A percentile compares a stretch with the other conserved stretches of the same genome.
phyloP scores from a whole-genome alignment of 2,329 filamentous ascomycete species.

The Conoideocrella luteorostrata region DNA sequence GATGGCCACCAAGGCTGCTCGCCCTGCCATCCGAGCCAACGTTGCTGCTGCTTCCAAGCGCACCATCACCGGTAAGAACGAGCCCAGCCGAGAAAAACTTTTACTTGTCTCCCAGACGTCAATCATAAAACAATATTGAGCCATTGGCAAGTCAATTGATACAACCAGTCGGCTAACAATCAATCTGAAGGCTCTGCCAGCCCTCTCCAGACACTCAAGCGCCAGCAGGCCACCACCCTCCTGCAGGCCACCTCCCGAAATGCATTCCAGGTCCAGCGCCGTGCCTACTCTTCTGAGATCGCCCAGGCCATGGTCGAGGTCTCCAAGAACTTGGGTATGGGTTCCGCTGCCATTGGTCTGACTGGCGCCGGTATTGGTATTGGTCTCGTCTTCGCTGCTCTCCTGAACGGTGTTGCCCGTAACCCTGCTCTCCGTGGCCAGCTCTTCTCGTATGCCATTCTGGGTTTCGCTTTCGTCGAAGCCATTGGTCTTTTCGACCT shows the following conservation, averaged over 20 bases:
- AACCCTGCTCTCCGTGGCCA: slow-evolving; percentile 92
- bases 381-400: slow-evolving; percentile 86
- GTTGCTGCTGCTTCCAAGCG: slow-evolving; percentile 64
- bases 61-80: slow-evolving; percentile 64
- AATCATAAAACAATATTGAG: slow-evolving; percentile 17
- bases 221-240: slow-evolving; percentile 61
- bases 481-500: slow-evolving; percentile 85
- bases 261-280: slow-evolving; percentile 59
- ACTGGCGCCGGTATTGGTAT: slow-evolving; percentile 93
- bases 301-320: slow-evolving; percentile 83
- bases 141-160: slow-evolving; percentile 25
- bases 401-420: slow-evolving; percentile 83
- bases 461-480: slow-evolving; percentile 92
- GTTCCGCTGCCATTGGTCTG: slow-evolving; percentile 84
- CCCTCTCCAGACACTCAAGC: slow-evolving; percentile 70
- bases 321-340: slow-evolving; percentile 88
- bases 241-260: slow-evolving; percentile 60
- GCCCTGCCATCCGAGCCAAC: slow-evolving; percentile 63
- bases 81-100: slow-evolving; percentile 20
- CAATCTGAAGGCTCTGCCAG: slow-evolving; percentile 44
- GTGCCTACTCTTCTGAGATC: slow-evolving; percentile 83
- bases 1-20: slow-evolving; percentile 72
- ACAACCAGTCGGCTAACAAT: slow-evolving; percentile 25
- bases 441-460: slow-evolving; percentile 94
- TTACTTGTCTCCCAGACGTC: slow-evolving; percentile 13